These are phyloP conservation scores for Phaeosphaeriaceae sp. DNA, from an alignment of 2,329 filamentous ascomycete species.

Conservation along the genomic window DNA sequence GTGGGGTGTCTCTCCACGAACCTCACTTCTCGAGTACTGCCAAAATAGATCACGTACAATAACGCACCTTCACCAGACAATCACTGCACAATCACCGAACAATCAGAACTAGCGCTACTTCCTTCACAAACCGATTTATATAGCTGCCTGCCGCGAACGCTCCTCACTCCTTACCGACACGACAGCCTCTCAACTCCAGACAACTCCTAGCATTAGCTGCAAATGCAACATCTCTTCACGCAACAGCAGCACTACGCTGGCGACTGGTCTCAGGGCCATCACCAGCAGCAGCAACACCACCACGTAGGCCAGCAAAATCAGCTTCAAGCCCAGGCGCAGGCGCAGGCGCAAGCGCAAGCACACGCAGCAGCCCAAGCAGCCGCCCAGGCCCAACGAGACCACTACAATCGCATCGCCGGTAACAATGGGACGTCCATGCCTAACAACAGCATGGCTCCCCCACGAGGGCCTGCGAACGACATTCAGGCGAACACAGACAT, in stretches of 20 bases:
- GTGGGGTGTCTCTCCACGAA: slow-evolving; percentile 30
- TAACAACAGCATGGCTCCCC: slow-evolving; percentile 45
- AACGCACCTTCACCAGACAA: slow-evolving; percentile 11
- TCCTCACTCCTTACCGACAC: slow-evolving; percentile 10
- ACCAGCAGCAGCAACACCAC: slow-evolving; percentile 51
- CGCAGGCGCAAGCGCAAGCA: slow-evolving; percentile 55
- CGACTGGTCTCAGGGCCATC: slow-evolving; percentile 58
- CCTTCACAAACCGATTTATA: slow-evolving; percentile 14
- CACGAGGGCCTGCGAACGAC: slow-evolving; percentile 50
- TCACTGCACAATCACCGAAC: slow-evolving; percentile 13
- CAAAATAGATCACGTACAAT: slow-evolving; percentile 23
- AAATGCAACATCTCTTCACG: slow-evolving; percentile 68
- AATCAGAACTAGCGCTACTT: slow-evolving; percentile 13
- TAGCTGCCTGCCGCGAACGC: slow-evolving; percentile 13
- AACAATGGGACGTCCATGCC: slow-evolving; percentile 63
- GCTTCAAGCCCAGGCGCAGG: slow-evolving; percentile 54
- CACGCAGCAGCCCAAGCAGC: slow-evolving; percentile 62
- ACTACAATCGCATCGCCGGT: slow-evolving; percentile 77
- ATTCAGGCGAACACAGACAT: slow-evolving; percentile 44
- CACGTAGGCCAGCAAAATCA: slow-evolving; percentile 52
- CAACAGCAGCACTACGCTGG: slow-evolving; percentile 69
- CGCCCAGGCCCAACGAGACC: slow-evolving; percentile 58
- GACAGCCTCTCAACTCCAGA: slow-evolving; percentile 15
- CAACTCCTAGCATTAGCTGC: slow-evolving; percentile 25
- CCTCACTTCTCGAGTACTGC: slow-evolving; percentile 35